Evolutionary conservation across 2,329 filamentous ascomycete species (phyloP), one percentile per base, ranked within the genome.

Genomic region (Gnomoniopsis sp.): DNA sequence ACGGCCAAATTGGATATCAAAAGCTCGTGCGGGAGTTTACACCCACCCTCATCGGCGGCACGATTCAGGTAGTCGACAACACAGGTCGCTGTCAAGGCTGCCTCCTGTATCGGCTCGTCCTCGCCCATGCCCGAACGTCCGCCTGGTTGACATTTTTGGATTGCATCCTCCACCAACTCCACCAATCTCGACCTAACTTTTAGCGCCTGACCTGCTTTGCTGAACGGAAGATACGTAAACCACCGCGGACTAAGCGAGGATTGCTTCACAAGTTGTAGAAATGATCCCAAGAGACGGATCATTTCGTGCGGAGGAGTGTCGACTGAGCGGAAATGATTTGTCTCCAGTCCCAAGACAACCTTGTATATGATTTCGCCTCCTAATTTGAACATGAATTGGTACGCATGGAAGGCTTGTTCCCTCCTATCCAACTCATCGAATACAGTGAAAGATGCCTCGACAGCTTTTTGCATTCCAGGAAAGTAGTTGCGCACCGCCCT

Each of bases 401-500:
- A 80, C 3, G 78, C 78, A 58, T 81, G 80, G 70, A 72, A 80
- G 3, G 77, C 72, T 61, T 79, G 74, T 4, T 70, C 76, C 0
- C 74, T 68, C 34, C 76, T 68, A 61, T 84, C 82, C 0, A 87
- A 72, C 51, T 77, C 72, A 59, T 81, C 78, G 34, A 81, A 79
- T 1, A 80, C 76, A 6, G 71, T 72, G 65, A 80, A 85, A 0
- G 80, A 68, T 19, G 78, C 72, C 62, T 84, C 77, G 2, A 83
- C 75, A 0, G 78, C 79, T 49, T 74, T 68, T 62, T 86, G 82
- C 82, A 88, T 87, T 0, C 75, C 77, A 0, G 84, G 82, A 0
- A 81, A 77, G 61, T 87, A 87, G 63, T 87, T 84, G 1, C 80
- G 74, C 4, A 87, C 82, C 0, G 84, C 84, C 65, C 84, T 85